Conservation (phyloP, 306 rosid genomes). For the Hippophae tibetana region DNA sequence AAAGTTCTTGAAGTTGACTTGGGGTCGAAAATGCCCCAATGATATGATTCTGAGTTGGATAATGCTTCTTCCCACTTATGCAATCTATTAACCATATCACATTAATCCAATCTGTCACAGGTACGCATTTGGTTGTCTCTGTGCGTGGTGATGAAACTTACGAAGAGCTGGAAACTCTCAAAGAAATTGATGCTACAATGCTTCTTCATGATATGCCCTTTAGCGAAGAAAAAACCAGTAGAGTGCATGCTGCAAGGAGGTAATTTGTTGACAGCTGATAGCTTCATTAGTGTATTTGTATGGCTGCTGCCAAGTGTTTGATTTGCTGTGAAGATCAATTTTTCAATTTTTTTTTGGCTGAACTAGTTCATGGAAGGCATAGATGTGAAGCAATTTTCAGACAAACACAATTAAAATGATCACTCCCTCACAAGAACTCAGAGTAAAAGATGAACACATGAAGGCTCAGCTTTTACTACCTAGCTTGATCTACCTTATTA, state of each 20-base stretch:
- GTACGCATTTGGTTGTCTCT: slow-evolving; percentile 82
- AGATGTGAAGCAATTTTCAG: too few relatives aligned
- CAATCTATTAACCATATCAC: slow-evolving; percentile 1
- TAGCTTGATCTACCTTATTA: too few relatives aligned
- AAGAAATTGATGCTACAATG: slow-evolving; percentile 72
- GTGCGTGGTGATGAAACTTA: slow-evolving; percentile 77
- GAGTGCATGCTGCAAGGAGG: slow-evolving; percentile 98
- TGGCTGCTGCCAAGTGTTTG: too few relatives aligned
- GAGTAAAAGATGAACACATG: too few relatives aligned
- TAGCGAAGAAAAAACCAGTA: slow-evolving; percentile 55
- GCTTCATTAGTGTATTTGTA: neutral
- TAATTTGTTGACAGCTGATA: slow-evolving; percentile 6
- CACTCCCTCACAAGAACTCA: too few relatives aligned
- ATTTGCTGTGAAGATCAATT: too few relatives aligned
- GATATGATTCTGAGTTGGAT: neutral
- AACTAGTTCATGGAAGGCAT: too few relatives aligned
- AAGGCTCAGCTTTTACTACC: too few relatives aligned
- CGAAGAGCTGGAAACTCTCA: slow-evolving; percentile 67
- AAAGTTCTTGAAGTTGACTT: neutral
- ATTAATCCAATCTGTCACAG: slow-evolving; percentile 30
- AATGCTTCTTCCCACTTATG: neutral
- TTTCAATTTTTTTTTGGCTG: too few relatives aligned
- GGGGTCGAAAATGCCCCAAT: neutral
- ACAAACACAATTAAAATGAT: too few relatives aligned
- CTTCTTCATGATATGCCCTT: slow-evolving; percentile 77